Conservation (phyloP, 108 stramenopile species). For the Cyclotella choctawhatcheeana region DNA sequence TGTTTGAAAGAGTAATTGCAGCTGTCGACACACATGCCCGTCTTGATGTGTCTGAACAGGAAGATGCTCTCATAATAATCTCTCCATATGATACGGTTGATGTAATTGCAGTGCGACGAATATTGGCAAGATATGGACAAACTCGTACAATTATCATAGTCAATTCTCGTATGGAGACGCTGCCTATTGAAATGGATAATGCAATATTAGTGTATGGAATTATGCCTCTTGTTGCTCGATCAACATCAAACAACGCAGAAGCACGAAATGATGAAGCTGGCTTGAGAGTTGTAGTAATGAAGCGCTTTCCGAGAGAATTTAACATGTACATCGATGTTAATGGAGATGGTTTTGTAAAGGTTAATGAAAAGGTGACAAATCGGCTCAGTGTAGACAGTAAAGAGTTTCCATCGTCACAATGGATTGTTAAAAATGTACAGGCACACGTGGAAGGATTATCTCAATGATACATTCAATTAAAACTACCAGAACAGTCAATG, state of each 20-base stretch:
- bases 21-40: constrained; percentile 47
- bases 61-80: constrained; percentile 48
- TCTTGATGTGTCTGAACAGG: constrained; percentile 15
- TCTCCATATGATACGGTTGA: constrained; percentile 44
- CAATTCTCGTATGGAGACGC: constrained; percentile 10
- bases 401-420: constrained; percentile 33
- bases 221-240: constrained; percentile 21
- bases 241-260: constrained; percentile 4
- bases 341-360: constrained; percentile 44
- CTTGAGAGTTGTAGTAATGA: constrained; percentile 52
- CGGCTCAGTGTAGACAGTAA: not conserved
- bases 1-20: constrained; percentile 44
- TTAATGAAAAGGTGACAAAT: not conserved
- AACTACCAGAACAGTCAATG: no score
- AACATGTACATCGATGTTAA: constrained; percentile 30
- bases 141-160: constrained; percentile 14
- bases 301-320: constrained; percentile 46
- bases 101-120: constrained; percentile 44
- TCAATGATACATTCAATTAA: no score
- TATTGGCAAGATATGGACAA: constrained; percentile 36
- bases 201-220: constrained; percentile 1
- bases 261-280: constrained; percentile 13
- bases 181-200: not conserved
- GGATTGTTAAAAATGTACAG: constrained; percentile 32
- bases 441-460: constrained; percentile 32